phyloP scores from a whole-genome alignment of 163 green algal species.

The Chlamydomonas reinhardtii region DNA sequence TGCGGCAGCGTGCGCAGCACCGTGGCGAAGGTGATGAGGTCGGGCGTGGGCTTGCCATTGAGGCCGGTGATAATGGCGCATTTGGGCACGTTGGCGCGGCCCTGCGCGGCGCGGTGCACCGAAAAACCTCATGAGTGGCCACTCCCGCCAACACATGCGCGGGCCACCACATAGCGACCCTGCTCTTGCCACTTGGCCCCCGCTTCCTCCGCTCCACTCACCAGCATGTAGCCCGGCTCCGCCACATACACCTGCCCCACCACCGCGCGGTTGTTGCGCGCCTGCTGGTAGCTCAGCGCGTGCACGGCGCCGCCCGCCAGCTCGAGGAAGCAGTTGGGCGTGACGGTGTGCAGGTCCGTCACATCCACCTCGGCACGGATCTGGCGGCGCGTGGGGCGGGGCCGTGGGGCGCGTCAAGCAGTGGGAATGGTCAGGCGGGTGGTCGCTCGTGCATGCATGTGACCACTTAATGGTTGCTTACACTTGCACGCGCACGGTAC shows the following conservation, averaged over 20 bases:
- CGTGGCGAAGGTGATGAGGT: slow-evolving; percentile 73
- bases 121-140: too few species aligned
- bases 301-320: slow-evolving; percentile 82
- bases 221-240: slow-evolving; percentile 85
- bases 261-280: slow-evolving; percentile 78
- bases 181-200: too few species aligned
- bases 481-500: too few species aligned
- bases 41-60: slow-evolving; percentile 74
- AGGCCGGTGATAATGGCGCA: slow-evolving; percentile 85
- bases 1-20: slow-evolving; percentile 69
- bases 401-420: too few species aligned
- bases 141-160: too few species aligned
- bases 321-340: slow-evolving; percentile 81
- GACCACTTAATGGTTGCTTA: too few species aligned
- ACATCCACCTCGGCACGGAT: slow-evolving; percentile 55
- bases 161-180: too few species aligned
- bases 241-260: slow-evolving; percentile 90
- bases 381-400: neutral
- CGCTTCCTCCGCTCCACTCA: slow-evolving; percentile 22
- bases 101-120: slow-evolving; percentile 51
- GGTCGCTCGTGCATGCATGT: too few species aligned
- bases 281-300: slow-evolving; percentile 92
- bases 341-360: slow-evolving; percentile 82
- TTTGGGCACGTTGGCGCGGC: slow-evolving; percentile 79
- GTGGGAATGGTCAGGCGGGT: too few species aligned